Evolutionary conservation across 2,329 filamentous ascomycete genomes (phyloP), one percentile per base, ranked within the genome.

Genomic region (Hypoxylon sp.): DNA sequence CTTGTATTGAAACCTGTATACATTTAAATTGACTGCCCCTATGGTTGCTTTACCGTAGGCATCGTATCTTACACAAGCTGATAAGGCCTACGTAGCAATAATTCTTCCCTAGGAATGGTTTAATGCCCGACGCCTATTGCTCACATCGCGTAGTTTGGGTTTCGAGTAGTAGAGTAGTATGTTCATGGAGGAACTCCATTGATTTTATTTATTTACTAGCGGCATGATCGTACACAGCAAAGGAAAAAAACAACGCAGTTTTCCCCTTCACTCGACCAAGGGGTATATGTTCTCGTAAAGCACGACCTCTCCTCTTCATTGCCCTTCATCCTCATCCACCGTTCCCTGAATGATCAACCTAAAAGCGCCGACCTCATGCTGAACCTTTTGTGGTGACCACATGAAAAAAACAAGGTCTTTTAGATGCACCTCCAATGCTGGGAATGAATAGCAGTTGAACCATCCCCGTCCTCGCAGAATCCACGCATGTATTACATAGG

Each of bases 331-430:
- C 28, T 28, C 41, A 21, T 60, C 45, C 43, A 34, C 50, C 13
- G 17, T 28, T 17, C 23, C 56, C 28, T 53, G 23, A 43, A 55
- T 21, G 45, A 67, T 60, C 49, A 49, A 63, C 28, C 45, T 36
- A 53, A 34, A 62, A 62, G 64, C 67, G 63, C 67, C 64, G 43
- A 57, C 67, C 25, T 60, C 50, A 67, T 70, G 67, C 64, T 65
- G 34, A 63, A 51, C 60, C 61, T 48, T 69, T 67, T 57, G 7
- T 57, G 41, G 58, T 56, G 43, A 65, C 49, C 58, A 11, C 36
- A 59, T 30, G 38, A 43, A 43, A 11, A 11, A 51, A 59, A 46
- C 21, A 49, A 19, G 19, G 32, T 63, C 30, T 49, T 58, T 46
- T 60, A 21, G 21, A 64, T 43, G 60, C 57, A 49, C 52, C 60